phyloP scores from a whole-genome alignment of 257 asterid species.

The Nicotiana paniculata region DNA sequence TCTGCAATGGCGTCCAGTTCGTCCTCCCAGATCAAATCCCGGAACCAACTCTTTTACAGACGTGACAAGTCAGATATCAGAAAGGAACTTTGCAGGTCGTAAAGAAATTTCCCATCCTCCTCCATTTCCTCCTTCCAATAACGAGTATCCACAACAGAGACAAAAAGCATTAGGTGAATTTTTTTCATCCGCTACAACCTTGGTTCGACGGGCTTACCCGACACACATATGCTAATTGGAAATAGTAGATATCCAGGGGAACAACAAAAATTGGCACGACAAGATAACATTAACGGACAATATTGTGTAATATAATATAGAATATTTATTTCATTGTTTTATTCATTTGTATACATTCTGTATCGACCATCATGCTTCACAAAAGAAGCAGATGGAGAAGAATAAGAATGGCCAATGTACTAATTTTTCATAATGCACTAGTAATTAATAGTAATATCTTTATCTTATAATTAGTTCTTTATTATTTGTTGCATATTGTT shows the following conservation, averaged over 20 bases:
- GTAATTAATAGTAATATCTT: too few species aligned
- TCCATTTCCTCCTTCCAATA: background rate
- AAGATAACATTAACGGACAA: too few species aligned
- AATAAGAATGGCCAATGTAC: background rate
- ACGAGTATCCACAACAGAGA: background rate
- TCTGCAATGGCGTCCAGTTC: background rate
- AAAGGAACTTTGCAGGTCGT: background rate
- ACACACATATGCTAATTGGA: too few species aligned
- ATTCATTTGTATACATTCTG: background rate
- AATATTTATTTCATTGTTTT: background rate
- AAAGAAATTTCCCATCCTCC: background rate
- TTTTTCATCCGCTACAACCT: too few species aligned
- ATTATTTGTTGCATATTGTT: too few species aligned
- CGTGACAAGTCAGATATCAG: background rate
- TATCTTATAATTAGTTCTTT: too few species aligned
- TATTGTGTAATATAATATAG: too few species aligned
- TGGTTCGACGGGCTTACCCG: too few species aligned
- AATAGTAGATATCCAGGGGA: too few species aligned
- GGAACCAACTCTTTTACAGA: background rate
- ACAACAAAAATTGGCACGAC: too few species aligned
- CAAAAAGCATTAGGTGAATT: too few species aligned
- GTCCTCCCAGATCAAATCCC: background rate
- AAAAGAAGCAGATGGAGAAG: too few species aligned
- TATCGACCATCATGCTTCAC: background rate
- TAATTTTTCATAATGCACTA: background rate